Evolutionary conservation across 345 rosid species (phyloP).

Genomic region (Diplotaxis tenuifolia): DNA sequence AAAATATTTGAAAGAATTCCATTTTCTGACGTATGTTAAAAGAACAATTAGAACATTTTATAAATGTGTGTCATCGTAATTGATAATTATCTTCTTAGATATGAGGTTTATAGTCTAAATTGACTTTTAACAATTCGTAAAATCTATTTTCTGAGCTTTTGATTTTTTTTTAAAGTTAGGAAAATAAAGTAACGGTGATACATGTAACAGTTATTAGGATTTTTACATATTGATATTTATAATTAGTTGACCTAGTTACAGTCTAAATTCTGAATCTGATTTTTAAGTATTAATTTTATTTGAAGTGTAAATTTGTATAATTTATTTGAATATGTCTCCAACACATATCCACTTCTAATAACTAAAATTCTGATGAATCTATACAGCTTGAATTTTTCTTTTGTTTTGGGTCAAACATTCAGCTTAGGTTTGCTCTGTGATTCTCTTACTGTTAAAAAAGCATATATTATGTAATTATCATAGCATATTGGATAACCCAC

Average conservation of each 20-base stretch:
- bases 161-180: neutral
- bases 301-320: neutral
- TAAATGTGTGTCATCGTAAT: neutral
- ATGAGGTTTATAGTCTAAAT: neutral
- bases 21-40: neutral
- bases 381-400: neutral
- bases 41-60: neutral
- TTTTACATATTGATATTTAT: neutral
- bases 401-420: neutral
- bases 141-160: neutral
- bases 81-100: neutral
- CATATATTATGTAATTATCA: constrained; percentile 4
- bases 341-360: neutral
- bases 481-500: constrained; percentile 12
- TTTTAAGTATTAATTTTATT: neutral
- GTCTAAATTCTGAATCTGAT: neutral
- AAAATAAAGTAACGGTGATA: neutral
- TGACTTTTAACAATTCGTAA: neutral
- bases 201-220: neutral
- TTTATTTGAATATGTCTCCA: neutral
- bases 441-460: neutral
- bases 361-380: neutral
- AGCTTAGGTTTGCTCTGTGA: neutral
- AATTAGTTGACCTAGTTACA: neutral
- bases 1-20: neutral